Percentiles rank a stretch among this genome's conserved stretches.
phyloP scores from a whole-genome alignment of 116 monocot species.

The Trichopus zeylanicus region DNA sequence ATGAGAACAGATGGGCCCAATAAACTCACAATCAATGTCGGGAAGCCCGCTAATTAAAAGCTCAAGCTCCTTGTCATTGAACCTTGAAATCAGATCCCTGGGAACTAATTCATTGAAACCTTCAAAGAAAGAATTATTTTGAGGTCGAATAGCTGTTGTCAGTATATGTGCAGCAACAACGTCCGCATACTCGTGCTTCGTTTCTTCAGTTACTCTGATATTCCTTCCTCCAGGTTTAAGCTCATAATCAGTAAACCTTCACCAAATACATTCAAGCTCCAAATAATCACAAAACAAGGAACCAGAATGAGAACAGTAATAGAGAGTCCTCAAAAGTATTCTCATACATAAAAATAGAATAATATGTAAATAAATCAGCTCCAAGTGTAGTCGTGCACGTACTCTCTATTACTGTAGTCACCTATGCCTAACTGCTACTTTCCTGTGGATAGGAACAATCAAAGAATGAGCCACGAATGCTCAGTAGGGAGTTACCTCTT shows the following conservation, averaged over 20 bases:
- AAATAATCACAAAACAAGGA: too few species aligned
- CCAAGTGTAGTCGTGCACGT: too few species aligned
- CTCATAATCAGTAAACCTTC: conserved; percentile 62
- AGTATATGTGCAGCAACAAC: conserved; percentile 59
- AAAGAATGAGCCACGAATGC: too few species aligned
- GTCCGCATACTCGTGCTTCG: conserved; percentile 61
- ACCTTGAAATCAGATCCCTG: conserved; percentile 40
- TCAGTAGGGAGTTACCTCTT: too few species aligned
- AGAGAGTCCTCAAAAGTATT: too few species aligned
- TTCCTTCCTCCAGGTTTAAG: conserved; percentile 62
- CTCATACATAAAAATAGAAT: too few species aligned
- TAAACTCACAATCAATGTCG: conserved; percentile 48
- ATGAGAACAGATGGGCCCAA: neutral
- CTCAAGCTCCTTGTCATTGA: conserved; percentile 58
- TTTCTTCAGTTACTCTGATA: conserved; percentile 51
- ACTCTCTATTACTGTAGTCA: too few species aligned
- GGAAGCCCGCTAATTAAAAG: conserved; percentile 65
- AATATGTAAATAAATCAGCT: too few species aligned
- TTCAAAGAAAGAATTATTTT: conserved; percentile 52
- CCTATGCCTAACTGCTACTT: too few species aligned
- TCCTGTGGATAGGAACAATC: too few species aligned
- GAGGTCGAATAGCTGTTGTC: conserved; percentile 55
- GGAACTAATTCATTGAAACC: conserved; percentile 54
- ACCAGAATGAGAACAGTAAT: too few species aligned
- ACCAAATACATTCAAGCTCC: neutral